A percentile compares a stretch with the other conserved stretches of the same genome.
Evolutionary conservation across 73 alveolate species (phyloP).

Genomic region (Tetrahymena malaccensis): DNA sequence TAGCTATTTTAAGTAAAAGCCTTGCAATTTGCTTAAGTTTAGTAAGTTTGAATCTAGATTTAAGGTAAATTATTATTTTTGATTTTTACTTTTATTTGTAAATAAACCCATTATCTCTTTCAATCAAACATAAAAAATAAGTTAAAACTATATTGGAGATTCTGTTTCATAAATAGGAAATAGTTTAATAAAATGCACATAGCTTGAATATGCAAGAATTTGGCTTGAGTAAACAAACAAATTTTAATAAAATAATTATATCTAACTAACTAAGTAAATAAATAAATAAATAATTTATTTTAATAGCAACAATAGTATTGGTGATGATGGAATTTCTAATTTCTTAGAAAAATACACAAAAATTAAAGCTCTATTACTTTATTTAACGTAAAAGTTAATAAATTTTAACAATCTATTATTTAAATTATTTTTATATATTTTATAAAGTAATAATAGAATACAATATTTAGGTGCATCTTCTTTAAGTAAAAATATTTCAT

Average conservation of each 20-base stretch:
- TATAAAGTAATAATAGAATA: too few species aligned
- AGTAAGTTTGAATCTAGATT: background rate
- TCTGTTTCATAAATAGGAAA: background rate
- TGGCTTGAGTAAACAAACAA: background rate
- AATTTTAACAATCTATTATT: too few species aligned
- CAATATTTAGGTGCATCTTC: background rate
- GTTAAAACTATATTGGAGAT: background rate
- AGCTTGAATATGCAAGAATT: background rate
- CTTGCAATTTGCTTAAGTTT: background rate
- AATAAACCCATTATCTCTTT: too few species aligned
- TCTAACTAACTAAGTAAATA: too few species aligned
- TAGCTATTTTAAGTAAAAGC: background rate
- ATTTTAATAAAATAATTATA: too few species aligned
- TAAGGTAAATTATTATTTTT: background rate
- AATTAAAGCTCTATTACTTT: background rate
- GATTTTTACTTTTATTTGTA: too few species aligned
- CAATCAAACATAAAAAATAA: too few species aligned
- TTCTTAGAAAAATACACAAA: background rate
- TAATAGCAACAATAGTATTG: background rate
- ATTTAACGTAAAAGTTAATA: background rate
- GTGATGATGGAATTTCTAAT: background rate
- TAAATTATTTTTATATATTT: too few species aligned
- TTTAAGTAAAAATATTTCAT: background rate
- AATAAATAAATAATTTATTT: too few species aligned
- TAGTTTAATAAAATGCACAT: background rate